Evolutionary conservation across 2,329 filamentous ascomycete species (phyloP).

Genomic region (Zymoseptoria tritici): DNA sequence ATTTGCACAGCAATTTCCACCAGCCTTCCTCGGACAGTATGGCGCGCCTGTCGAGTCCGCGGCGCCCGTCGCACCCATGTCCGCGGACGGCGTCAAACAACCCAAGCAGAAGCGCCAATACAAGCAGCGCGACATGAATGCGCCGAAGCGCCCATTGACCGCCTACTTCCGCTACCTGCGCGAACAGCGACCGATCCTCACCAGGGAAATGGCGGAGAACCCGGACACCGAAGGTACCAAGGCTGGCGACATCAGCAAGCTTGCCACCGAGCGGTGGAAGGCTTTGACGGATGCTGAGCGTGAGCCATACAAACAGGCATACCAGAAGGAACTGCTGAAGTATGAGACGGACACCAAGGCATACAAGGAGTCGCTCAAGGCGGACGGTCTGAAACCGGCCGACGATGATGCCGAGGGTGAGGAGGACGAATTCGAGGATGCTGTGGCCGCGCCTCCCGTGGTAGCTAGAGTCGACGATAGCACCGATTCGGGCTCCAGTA

Average conservation of each 20-base stretch:
- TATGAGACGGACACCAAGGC: constrained; percentile 50
- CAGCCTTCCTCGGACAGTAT: neutral
- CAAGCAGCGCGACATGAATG: constrained; percentile 68
- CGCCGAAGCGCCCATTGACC: constrained; percentile 86
- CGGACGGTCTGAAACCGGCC: neutral
- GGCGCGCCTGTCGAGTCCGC: neutral
- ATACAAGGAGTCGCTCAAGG: constrained; percentile 40
- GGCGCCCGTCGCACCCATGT: neutral
- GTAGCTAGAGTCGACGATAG: neutral
- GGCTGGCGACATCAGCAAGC: constrained; percentile 80
- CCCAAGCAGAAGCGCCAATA: constrained; percentile 35
- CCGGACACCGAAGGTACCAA: constrained; percentile 55
- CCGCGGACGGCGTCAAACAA: constrained; percentile 8
- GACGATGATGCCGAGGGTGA: constrained; percentile 1
- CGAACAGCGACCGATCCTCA: constrained; percentile 74
- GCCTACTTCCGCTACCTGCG: constrained; percentile 95
- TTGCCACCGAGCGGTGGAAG: constrained; percentile 80
- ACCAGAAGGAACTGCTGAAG: constrained; percentile 48
- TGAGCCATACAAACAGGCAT: constrained; percentile 54
- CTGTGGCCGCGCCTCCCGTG: neutral
- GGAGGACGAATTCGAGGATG: neutral
- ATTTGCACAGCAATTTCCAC: constrained; percentile 16
- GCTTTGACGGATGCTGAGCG: constrained; percentile 70
- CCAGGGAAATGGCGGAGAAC: constrained; percentile 50
- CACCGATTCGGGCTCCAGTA: neutral